Base-by-base conservation (phyloP, 805 yeast species). In the Sungouiozyma ichnusensis region DNA sequence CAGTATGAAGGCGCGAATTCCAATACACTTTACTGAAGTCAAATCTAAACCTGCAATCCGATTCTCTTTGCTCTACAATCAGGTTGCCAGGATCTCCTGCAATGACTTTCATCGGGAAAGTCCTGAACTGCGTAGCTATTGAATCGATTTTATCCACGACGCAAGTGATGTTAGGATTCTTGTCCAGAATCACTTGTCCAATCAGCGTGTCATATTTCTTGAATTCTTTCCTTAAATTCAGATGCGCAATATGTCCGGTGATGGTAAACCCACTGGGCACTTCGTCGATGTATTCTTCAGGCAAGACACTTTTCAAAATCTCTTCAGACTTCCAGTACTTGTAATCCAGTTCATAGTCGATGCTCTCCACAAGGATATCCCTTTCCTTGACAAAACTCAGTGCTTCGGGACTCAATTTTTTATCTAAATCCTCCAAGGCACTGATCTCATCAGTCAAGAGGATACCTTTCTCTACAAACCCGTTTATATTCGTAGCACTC, bases 11-110 rank as follows among this genome's bases (percentile, higher is more conserved):
- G 51, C 98, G 74, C 14, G 97, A 85, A 60, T 92, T 92, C 99
- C 99, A 92, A 63, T 94, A 92, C 4, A 94, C 98, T 57, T 85
- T 84, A 44, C 85, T 76, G 60, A 94, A 92, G 56, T 92, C 95
- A 62, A 92, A 90, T 37, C 68, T 74, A 65, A 92, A 92, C 9
- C 67, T 62, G 66, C 99, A 90, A 31, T 85, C 85, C 45, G 88
- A 76, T 60, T 92, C 98, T 48, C 72, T 76, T 62, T 90, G 97
- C 48, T 84, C 63, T 13, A 90, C 98, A 32, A 76, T 57, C 48
- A 84, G 76, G 49, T 83, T 76, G 36, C 53, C 55, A 32, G 74
- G 71, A 43, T 75, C 78, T 6, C 98, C 97, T 0, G 97, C 98
- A 40, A 92, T 69, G 0, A 94, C 79, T 47, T 88, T 85, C 97